These are phyloP conservation scores for Coniochaeta sp. DNA, from an alignment of 2,329 filamentous ascomycete species.

Conservation along the genomic window DNA sequence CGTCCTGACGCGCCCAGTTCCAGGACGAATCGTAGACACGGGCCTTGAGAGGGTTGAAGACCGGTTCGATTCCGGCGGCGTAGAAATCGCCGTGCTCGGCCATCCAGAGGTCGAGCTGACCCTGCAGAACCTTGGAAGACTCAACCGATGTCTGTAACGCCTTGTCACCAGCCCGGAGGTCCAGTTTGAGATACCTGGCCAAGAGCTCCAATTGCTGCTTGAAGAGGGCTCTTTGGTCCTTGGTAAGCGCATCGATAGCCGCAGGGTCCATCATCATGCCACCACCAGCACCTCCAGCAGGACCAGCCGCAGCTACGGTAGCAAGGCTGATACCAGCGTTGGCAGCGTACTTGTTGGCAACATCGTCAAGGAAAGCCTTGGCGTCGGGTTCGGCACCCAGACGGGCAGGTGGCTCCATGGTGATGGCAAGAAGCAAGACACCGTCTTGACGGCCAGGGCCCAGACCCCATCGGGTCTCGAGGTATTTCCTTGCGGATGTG, in stretches of 20 bases:
- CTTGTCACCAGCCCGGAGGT: conserved; percentile 94
- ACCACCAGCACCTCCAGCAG: conserved; percentile 59
- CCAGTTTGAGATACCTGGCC: conserved; percentile 93
- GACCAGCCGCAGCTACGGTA: conserved; percentile 66
- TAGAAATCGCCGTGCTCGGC: conserved; percentile 96
- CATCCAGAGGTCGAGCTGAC: conserved; percentile 90
- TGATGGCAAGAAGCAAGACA: conserved; percentile 79
- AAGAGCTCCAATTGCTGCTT: conserved; percentile 97
- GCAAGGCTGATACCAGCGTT: conserved; percentile 79
- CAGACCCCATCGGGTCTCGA: conserved; percentile 90
- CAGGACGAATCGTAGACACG: conserved; percentile 96
- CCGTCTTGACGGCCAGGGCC: conserved; percentile 84
- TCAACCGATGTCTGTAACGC: conserved; percentile 79
- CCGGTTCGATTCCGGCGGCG: conserved; percentile 85
- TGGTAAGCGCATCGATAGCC: conserved; percentile 91
- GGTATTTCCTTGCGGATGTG: conserved; percentile 87
- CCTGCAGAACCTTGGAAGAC: conserved; percentile 80
- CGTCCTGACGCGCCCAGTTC: conserved; percentile 99
- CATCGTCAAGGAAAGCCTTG: conserved; percentile 84
- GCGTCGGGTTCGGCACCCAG: conserved; percentile 85
- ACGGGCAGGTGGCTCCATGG: conserved; percentile 84
- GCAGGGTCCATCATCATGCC: conserved; percentile 99
- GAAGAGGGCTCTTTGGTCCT: conserved; percentile 92
- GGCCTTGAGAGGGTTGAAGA: conserved; percentile 89
- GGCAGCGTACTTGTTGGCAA: conserved; percentile 82